Evolutionary conservation across 2,329 filamentous ascomycete species (phyloP).

Genomic region (Venturia aucupariae): DNA sequence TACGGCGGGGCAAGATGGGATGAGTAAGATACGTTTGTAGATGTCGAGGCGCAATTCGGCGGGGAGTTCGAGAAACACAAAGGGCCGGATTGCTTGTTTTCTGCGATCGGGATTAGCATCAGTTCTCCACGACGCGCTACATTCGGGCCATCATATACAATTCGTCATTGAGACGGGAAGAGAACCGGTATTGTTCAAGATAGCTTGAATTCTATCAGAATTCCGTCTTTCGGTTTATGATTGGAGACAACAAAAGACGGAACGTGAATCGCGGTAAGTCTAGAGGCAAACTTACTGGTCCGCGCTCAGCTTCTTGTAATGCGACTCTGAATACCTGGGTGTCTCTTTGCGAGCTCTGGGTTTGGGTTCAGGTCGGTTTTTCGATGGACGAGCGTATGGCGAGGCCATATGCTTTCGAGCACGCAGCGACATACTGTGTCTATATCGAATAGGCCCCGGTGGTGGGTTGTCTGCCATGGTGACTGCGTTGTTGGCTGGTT

Average conservation of each 20-base stretch:
- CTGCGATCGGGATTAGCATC: background rate
- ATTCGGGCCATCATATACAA: too few species aligned
- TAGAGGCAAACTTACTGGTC: background rate
- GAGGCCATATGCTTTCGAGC: background rate
- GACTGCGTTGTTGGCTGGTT: too few species aligned
- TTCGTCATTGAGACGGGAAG: too few species aligned
- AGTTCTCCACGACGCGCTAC: background rate
- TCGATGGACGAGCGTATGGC: background rate
- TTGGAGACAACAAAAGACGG: too few species aligned
- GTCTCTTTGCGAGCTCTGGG: background rate
- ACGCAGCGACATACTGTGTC: background rate
- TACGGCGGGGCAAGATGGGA: background rate
- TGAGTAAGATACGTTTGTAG: background rate
- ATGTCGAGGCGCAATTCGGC: background rate
- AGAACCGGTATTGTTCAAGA: too few species aligned
- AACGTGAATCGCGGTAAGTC: too few species aligned
- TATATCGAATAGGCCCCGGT: background rate
- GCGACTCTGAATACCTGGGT: background rate
- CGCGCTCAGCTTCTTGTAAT: background rate
- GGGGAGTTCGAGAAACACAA: background rate
- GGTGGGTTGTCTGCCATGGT: background rate
- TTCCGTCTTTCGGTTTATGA: too few species aligned
- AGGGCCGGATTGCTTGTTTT: background rate
- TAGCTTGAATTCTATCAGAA: too few species aligned
- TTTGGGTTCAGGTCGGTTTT: background rate